Conservation (phyloP, 345 rosid genomes). For the Cardamine chenopodiifolia region DNA sequence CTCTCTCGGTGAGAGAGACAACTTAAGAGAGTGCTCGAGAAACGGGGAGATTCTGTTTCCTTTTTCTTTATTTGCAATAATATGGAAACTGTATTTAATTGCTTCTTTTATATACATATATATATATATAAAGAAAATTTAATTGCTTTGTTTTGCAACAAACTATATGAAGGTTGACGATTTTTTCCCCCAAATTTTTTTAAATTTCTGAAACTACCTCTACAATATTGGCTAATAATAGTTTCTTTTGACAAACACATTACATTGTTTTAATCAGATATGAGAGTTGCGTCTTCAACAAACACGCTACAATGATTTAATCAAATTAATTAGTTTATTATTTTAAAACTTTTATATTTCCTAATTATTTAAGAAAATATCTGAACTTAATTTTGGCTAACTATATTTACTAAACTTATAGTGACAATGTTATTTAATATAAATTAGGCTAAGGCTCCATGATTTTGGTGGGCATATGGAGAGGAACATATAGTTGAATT, state of each 20-base stretch:
- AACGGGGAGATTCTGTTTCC: constrained; percentile 37
- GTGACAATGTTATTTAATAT: no score
- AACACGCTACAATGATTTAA: no score
- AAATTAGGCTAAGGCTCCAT: not conserved
- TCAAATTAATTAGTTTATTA: no score
- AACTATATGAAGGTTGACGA: constrained; percentile 20
- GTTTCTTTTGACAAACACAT: not conserved
- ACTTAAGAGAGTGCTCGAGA: constrained; percentile 28
- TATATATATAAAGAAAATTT: no score
- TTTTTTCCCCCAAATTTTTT: not conserved
- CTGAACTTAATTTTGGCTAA: no score
- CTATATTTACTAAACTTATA: no score
- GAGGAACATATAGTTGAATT: not conserved
- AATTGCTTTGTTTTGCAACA: not conserved
- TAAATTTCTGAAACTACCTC: not conserved
- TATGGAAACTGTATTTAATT: constrained; percentile 27
- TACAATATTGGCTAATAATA: not conserved
- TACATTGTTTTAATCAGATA: not conserved
- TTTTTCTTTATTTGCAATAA: not conserved
- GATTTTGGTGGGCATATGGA: not conserved
- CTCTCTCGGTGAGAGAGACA: constrained; percentile 24
- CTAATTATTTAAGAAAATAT: no score
- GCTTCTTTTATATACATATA: not conserved
- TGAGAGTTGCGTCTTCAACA: not conserved
- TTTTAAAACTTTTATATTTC: no score